Conservation (phyloP, 2,329 filamentous ascomycete species). For the Ciborinia camelliae region DNA sequence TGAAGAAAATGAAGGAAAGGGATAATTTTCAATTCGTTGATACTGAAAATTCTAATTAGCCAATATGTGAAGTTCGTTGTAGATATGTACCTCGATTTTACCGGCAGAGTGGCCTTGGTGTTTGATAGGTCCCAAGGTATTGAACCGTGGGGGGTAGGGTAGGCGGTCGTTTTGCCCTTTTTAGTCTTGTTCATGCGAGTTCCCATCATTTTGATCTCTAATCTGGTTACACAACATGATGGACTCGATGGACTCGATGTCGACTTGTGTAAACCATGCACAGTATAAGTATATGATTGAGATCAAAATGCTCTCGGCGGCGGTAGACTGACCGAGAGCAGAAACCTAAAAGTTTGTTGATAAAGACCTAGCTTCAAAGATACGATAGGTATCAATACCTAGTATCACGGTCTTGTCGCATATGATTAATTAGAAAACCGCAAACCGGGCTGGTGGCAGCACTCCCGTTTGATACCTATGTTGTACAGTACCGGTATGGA, state of each 20-base stretch:
- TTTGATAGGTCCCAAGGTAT: constrained; percentile 11
- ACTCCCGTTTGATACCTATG: constrained; percentile 5
- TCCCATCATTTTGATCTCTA: not conserved
- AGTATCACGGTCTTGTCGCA: not conserved
- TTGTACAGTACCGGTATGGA: not conserved
- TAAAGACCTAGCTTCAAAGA: not conserved
- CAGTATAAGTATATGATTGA: not conserved
- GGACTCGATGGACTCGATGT: constrained; percentile 6
- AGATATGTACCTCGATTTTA: not conserved
- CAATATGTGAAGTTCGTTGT: not conserved
- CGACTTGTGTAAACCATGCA: not conserved
- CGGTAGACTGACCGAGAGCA: not conserved
- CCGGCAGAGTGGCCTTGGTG: constrained; percentile 1
- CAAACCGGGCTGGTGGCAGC: constrained; percentile 9
- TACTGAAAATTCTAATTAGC: not conserved
- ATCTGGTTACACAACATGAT: not conserved
- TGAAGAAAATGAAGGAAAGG: not conserved
- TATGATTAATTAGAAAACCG: not conserved
- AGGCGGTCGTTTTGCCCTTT: not conserved
- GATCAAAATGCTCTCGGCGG: not conserved
- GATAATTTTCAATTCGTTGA: not conserved
- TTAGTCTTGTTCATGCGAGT: constrained; percentile 2
- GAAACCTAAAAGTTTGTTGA: not conserved
- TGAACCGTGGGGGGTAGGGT: not conserved
- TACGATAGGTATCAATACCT: too few relatives aligned